phyloP scores from a whole-genome alignment of 345 rosid genomes.

The rapeseed (Brassica napus) region DNA sequence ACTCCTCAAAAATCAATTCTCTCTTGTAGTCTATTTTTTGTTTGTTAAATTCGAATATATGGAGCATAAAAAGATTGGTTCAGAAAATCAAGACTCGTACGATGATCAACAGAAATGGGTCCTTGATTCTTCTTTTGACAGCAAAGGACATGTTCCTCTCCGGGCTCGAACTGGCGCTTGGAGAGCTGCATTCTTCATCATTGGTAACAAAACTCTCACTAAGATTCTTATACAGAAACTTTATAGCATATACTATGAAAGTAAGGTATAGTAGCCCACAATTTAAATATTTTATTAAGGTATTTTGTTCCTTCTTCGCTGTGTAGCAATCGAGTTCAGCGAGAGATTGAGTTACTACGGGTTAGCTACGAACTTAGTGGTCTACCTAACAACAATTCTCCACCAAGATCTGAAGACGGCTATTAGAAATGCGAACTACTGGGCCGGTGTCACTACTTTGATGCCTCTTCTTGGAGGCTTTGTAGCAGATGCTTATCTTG shows the following conservation, averaged over 20 bases:
- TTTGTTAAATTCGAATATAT: slow-evolving; percentile 3
- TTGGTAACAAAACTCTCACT: slow-evolving; percentile 40
- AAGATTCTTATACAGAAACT: not conserved
- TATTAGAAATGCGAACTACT: slow-evolving; percentile 72
- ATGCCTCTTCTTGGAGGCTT: slow-evolving; percentile 98
- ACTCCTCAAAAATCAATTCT: not conserved
- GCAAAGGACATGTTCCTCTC: slow-evolving; percentile 53
- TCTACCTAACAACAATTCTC: slow-evolving; percentile 74
- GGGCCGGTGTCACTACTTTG: slow-evolving; percentile 88
- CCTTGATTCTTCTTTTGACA: slow-evolving; percentile 63
- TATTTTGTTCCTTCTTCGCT: slow-evolving; percentile 12
- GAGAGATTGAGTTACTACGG: slow-evolving; percentile 95
- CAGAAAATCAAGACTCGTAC: slow-evolving; percentile 13
- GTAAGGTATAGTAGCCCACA: slow-evolving; percentile 4
- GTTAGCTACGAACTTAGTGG: slow-evolving; percentile 74
- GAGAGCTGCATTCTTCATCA: slow-evolving; percentile 72
- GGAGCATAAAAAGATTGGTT: slow-evolving; percentile 15
- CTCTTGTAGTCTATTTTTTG: not conserved
- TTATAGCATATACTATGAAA: not conserved
- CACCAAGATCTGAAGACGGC: slow-evolving; percentile 89
- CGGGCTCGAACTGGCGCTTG: slow-evolving; percentile 74
- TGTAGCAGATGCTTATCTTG: slow-evolving; percentile 82
- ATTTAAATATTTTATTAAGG: not conserved
- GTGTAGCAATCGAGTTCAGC: slow-evolving; percentile 82
- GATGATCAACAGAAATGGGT: slow-evolving; percentile 61